Evolutionary conservation across 345 rosid species (phyloP).

Genomic region (Cardamine chenopodiifolia): DNA sequence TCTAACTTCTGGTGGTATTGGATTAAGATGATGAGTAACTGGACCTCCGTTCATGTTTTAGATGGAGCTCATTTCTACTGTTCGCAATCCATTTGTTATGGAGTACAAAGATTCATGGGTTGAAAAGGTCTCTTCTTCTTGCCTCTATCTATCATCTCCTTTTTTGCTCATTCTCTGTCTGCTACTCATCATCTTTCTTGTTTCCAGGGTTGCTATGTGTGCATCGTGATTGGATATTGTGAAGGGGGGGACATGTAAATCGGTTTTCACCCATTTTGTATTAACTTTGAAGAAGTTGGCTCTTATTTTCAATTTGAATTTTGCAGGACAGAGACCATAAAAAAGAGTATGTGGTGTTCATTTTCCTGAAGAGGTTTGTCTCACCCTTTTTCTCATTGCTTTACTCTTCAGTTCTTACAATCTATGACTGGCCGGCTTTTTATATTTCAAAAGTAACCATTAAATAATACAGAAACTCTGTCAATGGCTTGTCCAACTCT

Average conservation of each 20-base stretch:
- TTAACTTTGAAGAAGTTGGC: constrained; percentile 6
- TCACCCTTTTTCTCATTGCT: not conserved
- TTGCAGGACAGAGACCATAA: constrained; percentile 86
- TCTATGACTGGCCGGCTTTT: not conserved
- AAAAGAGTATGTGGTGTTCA: constrained; percentile 71
- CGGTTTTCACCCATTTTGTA: not conserved
- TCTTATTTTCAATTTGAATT: constrained; percentile 30
- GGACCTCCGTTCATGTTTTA: constrained; percentile 43
- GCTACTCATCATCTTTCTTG: constrained; percentile 21
- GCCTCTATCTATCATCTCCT: not conserved
- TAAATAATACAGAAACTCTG: constrained; percentile 69
- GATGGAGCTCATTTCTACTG: constrained; percentile 94
- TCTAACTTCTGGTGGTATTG: not conserved
- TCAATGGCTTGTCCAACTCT: constrained; percentile 83
- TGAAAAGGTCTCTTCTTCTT: constrained; percentile 63
- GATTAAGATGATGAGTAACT: constrained; percentile 16
- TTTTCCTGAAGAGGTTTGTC: constrained; percentile 80
- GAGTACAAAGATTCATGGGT: constrained; percentile 99
- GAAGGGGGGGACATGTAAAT: constrained; percentile 95
- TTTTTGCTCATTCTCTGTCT: not conserved
- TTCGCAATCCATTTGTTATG: constrained; percentile 81
- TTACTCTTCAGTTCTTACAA: constrained; percentile 2
- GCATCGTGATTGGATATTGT: constrained; percentile 92
- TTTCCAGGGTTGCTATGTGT: constrained; percentile 91
- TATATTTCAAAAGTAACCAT: not conserved